phyloP scores from a whole-genome alignment of 768 basidiomycete genomes.

The Hypholoma sublateritium region DNA sequence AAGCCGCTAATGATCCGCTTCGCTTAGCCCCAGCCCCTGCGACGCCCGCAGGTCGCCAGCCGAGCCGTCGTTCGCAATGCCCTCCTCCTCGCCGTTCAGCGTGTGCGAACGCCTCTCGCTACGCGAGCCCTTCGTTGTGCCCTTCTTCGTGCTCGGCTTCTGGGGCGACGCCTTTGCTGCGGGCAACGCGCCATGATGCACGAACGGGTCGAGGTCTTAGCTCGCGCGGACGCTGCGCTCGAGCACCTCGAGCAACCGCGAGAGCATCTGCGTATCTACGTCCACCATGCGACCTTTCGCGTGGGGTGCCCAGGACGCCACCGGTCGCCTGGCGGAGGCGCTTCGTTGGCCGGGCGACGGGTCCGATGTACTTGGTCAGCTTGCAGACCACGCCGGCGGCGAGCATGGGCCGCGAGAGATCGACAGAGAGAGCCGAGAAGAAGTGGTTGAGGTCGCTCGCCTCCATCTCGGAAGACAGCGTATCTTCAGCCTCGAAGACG shows the following conservation, averaged over 20 bases:
- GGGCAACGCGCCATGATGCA: slow-evolving; percentile 21
- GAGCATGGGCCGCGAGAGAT: slow-evolving; percentile 57
- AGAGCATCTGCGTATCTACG: slow-evolving; percentile 61
- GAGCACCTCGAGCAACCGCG: slow-evolving; percentile 68
- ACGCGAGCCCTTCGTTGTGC: slow-evolving; percentile 34
- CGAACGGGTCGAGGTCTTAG: slow-evolving; percentile 76
- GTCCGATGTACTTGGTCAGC: slow-evolving; percentile 64
- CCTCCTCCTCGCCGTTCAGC: slow-evolving; percentile 30
- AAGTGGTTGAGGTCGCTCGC: slow-evolving; percentile 67
- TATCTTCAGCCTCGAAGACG: slow-evolving; percentile 84
- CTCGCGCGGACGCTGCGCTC: too few species aligned
- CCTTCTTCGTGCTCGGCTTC: slow-evolving; percentile 47
- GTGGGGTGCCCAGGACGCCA: slow-evolving; percentile 43
- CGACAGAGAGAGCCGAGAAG: slow-evolving; percentile 62
- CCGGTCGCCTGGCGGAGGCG: slow-evolving; percentile 50
- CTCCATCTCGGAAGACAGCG: slow-evolving; percentile 40
- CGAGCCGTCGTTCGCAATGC: slow-evolving; percentile 14
- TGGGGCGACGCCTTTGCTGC: slow-evolving; percentile 43
- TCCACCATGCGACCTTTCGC: slow-evolving; percentile 60
- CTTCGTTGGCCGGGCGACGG: slow-evolving; percentile 67
- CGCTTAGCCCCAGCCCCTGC: slow-evolving; percentile 30
- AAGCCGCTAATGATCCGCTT: slow-evolving; percentile 51
- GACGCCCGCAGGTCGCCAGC: slow-evolving; percentile 9
- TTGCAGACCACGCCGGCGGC: too few species aligned
- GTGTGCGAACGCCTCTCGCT: slow-evolving; percentile 48